A percentile compares a stretch with the other conserved stretches of the same genome.
Evolutionary conservation across 306 rosid genomes (phyloP).

Genomic region (Gynostemma pentaphyllum): DNA sequence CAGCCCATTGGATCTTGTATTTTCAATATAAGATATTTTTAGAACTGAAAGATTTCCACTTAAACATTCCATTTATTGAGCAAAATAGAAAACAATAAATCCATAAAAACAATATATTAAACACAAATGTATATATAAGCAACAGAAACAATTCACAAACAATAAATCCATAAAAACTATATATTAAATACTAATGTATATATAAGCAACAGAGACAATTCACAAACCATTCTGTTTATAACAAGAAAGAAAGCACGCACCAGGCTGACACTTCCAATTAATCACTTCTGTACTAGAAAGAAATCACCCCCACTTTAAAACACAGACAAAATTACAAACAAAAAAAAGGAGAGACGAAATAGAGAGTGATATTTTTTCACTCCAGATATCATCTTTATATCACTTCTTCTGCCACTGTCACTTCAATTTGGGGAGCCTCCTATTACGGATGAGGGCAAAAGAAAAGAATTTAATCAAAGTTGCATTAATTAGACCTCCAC

Average conservation of each 20-base stretch:
- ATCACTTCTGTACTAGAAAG: constrained; percentile 5
- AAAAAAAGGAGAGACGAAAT: neutral
- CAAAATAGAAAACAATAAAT: no score
- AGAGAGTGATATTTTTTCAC: neutral
- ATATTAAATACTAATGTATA: neutral
- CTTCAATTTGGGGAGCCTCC: constrained; percentile 13
- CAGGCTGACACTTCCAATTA: neutral
- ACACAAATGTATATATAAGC: neutral
- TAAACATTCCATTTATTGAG: no score
- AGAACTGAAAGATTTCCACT: no score
- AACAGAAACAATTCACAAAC: neutral
- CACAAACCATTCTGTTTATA: neutral
- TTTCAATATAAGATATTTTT: no score
- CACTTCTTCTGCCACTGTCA: constrained; percentile 1
- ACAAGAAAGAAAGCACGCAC: constrained; percentile 6
- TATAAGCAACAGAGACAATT: neutral
- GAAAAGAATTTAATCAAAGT: neutral
- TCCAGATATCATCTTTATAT: neutral
- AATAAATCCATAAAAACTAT: no score
- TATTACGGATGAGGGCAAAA: neutral
- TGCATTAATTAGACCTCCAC: neutral
- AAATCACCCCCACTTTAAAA: constrained; percentile 2
- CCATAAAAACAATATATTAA: neutral
- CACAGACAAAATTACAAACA: constrained; percentile 5
- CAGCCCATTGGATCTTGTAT: no score